Evolutionary conservation across 352 stramenopile genomes (phyloP), one percentile per base, ranked within the genome.

Genomic region (Ophiocytium majus): DNA sequence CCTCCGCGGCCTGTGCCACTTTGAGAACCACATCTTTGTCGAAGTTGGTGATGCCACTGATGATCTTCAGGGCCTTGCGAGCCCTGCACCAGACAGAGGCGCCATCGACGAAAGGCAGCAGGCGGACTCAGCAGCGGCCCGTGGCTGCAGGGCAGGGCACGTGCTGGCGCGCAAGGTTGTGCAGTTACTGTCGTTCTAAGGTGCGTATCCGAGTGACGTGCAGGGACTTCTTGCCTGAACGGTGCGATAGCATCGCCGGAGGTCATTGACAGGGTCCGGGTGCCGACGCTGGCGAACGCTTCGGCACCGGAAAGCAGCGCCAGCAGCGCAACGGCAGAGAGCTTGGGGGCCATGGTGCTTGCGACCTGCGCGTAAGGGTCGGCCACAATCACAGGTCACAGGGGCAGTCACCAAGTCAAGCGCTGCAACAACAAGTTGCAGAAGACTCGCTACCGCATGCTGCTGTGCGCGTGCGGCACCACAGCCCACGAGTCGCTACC

Each of bases 41-140:
- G 82, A 91, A 91, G 50, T 91, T 91, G 50, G 82, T 89, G 14
- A 91, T 81, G 19, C 89, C 89, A 28, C 88, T 87, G 19, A 63
- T 86, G 50, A 89, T 84, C 85, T 89, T 89, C 28, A 89, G 85
- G 0, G 85, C 85, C 37, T 89, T 89, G 28, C 81, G 76, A 1
- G 82, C 74, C 63, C 82, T 81, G 75, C 9, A 79, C 57, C 19
- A 19, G 28, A 66, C 57, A 66, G 43, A 14, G 43, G 43, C 5
- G 5, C 43, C 43, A 57, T 14, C 43, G 43, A 57, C 14, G 5
- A 14, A 57, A 5, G 43, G 14, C 43, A 14, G 43, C 43, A 57
- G 5, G 43, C 43, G 5, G 14, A 57, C 43, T 14, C 14, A 14
- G 43, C 5, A 57, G 43, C 43, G 43, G 43, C 43, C 5, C 5